phyloP scores from a whole-genome alignment of 306 rosid species.

The Castanospermum australe region DNA sequence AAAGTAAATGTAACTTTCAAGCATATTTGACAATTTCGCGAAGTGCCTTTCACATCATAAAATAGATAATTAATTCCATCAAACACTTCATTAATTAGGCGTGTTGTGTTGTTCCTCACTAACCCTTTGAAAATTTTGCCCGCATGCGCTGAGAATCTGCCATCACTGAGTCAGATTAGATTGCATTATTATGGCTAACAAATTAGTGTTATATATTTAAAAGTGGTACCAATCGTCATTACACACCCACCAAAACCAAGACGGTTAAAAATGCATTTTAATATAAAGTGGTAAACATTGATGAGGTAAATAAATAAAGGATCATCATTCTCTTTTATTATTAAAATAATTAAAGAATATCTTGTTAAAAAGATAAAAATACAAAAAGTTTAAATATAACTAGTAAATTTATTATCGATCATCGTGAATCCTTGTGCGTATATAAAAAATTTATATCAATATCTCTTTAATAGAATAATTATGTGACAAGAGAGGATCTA shows the following conservation, averaged over 20 bases:
- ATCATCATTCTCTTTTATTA: no score
- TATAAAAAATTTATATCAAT: no score
- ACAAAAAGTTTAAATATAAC: no score
- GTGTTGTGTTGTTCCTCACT: background rate
- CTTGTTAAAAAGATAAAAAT: no score
- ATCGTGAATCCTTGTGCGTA: no score
- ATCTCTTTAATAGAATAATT: no score
- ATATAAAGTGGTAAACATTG: background rate
- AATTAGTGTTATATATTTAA: slow-evolving; percentile 15
- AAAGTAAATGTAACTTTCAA: slow-evolving; percentile 44
- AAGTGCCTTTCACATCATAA: slow-evolving; percentile 34
- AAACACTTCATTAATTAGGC: background rate
- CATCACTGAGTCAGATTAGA: slow-evolving; percentile 21
- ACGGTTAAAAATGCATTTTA: background rate
- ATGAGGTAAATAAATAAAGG: no score
- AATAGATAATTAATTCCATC: slow-evolving; percentile 22
- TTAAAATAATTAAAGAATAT: no score
- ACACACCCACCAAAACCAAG: background rate
- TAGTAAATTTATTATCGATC: no score
- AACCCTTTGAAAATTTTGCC: background rate
- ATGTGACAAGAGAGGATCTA: no score
- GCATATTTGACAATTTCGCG: slow-evolving; percentile 29
- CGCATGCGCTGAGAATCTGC: slow-evolving; percentile 21
- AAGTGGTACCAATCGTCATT: slow-evolving; percentile 12
- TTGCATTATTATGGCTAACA: slow-evolving; percentile 13